These are phyloP conservation scores for Asparagopsis taxiformis DNA, from an alignment of 31 red algal genomes.

Conservation along the genomic window DNA sequence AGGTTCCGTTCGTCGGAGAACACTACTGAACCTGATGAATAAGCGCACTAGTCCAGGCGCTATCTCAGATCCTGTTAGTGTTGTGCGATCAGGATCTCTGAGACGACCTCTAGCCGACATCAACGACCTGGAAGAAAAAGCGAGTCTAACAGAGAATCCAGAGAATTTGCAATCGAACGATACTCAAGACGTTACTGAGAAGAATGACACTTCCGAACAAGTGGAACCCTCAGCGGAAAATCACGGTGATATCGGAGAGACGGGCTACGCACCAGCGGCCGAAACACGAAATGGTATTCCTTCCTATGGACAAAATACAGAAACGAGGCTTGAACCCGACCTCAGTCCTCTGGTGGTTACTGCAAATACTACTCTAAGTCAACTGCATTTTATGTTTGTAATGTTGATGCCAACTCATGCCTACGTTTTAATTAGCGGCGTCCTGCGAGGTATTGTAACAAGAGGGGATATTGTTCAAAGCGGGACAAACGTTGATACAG, in stretches of 20 bases:
- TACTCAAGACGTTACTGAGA: not conserved
- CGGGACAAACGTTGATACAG: slow-evolving; percentile 21
- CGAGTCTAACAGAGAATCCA: not conserved
- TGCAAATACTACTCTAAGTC: slow-evolving; percentile 79
- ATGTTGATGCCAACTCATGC: slow-evolving; percentile 99
- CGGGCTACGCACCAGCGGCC: not conserved
- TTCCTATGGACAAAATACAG: slow-evolving; percentile 29
- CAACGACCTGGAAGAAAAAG: not conserved
- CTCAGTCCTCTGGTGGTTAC: slow-evolving; percentile 94
- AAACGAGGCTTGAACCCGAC: slow-evolving; percentile 49
- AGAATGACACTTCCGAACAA: not conserved
- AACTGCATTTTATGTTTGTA: slow-evolving; percentile 99
- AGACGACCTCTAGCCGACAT: not conserved
- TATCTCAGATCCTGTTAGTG: not conserved
- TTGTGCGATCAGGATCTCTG: not conserved
- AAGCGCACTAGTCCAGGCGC: slow-evolving; percentile 6
- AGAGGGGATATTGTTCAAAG: slow-evolving; percentile 86
- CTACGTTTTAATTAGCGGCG: slow-evolving; percentile 76
- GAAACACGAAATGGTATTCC: not conserved
- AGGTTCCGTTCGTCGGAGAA: slow-evolving; percentile 75
- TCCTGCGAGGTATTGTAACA: slow-evolving; percentile 84
- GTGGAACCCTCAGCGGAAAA: slow-evolving; percentile 13
- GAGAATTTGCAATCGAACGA: not conserved
- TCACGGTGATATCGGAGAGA: slow-evolving; percentile 12
- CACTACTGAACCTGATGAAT: slow-evolving; percentile 48